Conservation (phyloP, 345 rosid species). For the Dovyalis caffra region DNA sequence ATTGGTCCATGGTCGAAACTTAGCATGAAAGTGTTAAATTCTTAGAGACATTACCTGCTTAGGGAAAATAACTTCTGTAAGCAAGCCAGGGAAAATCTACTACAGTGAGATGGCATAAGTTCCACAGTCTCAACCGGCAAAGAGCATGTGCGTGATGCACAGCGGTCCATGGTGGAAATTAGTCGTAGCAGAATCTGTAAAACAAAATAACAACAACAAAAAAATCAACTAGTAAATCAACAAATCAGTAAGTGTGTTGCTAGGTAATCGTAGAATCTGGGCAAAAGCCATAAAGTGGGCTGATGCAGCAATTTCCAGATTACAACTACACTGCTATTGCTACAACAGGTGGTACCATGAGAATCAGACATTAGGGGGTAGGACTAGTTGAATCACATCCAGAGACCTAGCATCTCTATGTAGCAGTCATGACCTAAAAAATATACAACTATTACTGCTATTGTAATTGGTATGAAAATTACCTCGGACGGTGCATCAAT, state of each 20-base stretch:
- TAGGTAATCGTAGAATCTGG: not conserved
- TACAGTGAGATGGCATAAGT: slow-evolving; percentile 89
- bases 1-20: too few relatives aligned
- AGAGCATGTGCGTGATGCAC: slow-evolving; percentile 96
- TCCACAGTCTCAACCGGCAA: slow-evolving; percentile 93
- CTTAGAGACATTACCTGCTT: slow-evolving; percentile 57
- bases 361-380: not conserved
- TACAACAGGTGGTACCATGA: not conserved
- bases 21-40: too few relatives aligned
- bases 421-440: not conserved
- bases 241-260: not conserved
- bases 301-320: not conserved
- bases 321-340: not conserved
- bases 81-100: slow-evolving; percentile 89
- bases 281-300: not conserved
- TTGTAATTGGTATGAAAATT: slow-evolving; percentile 15
- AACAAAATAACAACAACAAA: slow-evolving; percentile 17
- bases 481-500: slow-evolving; percentile 84
- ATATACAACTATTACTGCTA: not conserved
- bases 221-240: too few relatives aligned
- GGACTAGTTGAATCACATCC: not conserved
- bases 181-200: slow-evolving; percentile 73
- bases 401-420: not conserved
- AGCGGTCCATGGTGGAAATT: slow-evolving; percentile 81
- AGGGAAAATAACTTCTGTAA: slow-evolving; percentile 73